These are phyloP conservation scores for Cladochytrium tenue DNA, from an alignment of 371 early-diverging fungal species.

Conservation along the genomic window DNA sequence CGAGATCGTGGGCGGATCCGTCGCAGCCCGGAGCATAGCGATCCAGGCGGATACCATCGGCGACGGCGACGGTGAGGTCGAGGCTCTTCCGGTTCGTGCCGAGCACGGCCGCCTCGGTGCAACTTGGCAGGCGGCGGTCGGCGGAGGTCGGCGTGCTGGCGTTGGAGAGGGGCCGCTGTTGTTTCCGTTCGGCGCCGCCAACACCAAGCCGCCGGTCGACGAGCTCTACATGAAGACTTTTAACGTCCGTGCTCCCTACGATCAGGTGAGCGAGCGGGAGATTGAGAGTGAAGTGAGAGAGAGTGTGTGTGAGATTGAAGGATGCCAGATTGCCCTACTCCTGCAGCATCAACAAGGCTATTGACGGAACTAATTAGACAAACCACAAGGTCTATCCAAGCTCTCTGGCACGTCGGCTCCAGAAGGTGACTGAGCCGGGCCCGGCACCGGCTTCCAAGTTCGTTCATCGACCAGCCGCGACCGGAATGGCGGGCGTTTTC, in stretches of 20 bases:
- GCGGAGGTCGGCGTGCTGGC: background rate
- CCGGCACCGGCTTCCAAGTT: too few species aligned
- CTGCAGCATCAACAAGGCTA: too few species aligned
- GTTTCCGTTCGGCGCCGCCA: constrained; percentile 4
- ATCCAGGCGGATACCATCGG: background rate
- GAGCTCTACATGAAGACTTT: constrained; percentile 17
- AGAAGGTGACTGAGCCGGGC: too few species aligned
- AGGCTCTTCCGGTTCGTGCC: background rate
- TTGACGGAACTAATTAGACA: too few species aligned
- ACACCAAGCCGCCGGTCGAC: constrained; percentile 2
- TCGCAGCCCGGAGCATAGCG: background rate
- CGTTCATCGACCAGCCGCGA: too few species aligned
- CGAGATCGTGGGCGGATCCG: background rate
- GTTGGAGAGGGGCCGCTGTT: too few species aligned
- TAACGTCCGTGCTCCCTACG: constrained; percentile 8
- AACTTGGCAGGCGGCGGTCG: background rate
- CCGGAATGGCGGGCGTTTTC: too few species aligned
- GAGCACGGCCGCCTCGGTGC: background rate
- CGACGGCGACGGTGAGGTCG: background rate
- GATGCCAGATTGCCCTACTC: too few species aligned
- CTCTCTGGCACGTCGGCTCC: background rate
- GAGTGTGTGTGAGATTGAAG: too few species aligned
- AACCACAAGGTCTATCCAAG: constrained; percentile 1
- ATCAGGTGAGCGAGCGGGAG: constrained; percentile 6
- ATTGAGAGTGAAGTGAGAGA: too few species aligned